Base-by-base conservation (phyloP, 2,329 filamentous ascomycete species). In the Alternaria sp. region DNA sequence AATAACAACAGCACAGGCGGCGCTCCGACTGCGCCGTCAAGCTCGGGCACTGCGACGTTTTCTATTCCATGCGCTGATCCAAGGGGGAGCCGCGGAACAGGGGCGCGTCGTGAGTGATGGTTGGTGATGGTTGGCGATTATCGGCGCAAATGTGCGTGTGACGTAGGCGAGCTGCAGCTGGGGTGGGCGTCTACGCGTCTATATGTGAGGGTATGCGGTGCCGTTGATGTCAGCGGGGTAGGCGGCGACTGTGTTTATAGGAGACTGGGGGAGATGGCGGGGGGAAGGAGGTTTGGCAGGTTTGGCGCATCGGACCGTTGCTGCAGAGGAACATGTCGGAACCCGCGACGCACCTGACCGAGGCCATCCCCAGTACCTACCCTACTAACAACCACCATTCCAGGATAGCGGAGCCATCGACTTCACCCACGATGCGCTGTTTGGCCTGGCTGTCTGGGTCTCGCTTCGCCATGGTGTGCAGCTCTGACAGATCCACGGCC, bases 271-370 rank as follows among this genome's bases (percentile, higher is more conserved):
- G 57, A 51, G 28, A 50, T 46, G 58, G 69, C 59, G 64, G 69
- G 61, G 67, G 55, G 62, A 62, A 19, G 28, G 52, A 51, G 43
- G 56, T 52, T 54, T 56, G 64, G 59, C 50, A 57, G 63, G 59
- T 66, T 46, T 54, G 65, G 57, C 50, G 66, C 25, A 32, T 64
- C 59, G 59, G 59, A 59, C 46, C 59, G 61, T 59, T 60, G 62
- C 62, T 67, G 64, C 63, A 68, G 50, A 66, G 66, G 67, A 73
- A 75, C 55, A 75, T 73, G 63, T 73, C 75, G 75, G 75, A 75
- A 76, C 70, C 72, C 71, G 63, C 59, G 67, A 69, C 68, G 72
- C 53, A 57, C 63, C 53, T 40, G 36, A 40, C 32, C 54, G 62
- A 61, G 54, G 40, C 17, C 26, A 49, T 54, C 0, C 12, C 52